Conservation (phyloP, 306 rosid species). For the Vigna unguiculata region DNA sequence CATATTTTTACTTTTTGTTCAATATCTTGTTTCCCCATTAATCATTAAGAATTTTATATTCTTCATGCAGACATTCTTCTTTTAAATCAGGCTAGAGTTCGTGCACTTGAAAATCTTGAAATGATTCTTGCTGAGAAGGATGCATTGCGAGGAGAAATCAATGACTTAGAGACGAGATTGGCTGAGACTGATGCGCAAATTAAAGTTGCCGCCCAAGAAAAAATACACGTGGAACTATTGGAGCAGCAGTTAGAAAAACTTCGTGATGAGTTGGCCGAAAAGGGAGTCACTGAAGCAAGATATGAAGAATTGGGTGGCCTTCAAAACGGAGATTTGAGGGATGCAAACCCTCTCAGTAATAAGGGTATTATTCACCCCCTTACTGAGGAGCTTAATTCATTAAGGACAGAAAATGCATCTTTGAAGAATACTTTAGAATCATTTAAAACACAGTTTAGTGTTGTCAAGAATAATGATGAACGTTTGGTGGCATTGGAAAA, state of each 20-base stretch:
- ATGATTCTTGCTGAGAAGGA: constrained; percentile 79
- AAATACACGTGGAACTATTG: constrained; percentile 67
- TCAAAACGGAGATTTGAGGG: constrained; percentile 40
- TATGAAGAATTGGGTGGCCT: constrained; percentile 47
- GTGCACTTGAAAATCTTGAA: constrained; percentile 79
- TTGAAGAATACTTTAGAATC: constrained; percentile 67
- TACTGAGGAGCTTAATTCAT: constrained; percentile 61
- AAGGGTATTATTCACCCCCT: constrained; percentile 51
- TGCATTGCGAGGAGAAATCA: constrained; percentile 75
- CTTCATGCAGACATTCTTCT: constrained; percentile 73
- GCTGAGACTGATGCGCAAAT: constrained; percentile 80
- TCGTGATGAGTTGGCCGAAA: constrained; percentile 56
- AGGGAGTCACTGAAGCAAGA: constrained; percentile 51
- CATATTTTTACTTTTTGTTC: constrained; percentile 19
- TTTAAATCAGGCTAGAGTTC: constrained; percentile 80
- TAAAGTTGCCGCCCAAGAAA: constrained; percentile 73
- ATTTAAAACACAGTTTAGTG: constrained; percentile 61
- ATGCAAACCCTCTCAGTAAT: constrained; percentile 41
- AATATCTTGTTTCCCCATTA: constrained; percentile 14
- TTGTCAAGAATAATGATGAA: constrained; percentile 60
- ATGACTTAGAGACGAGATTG: constrained; percentile 68
- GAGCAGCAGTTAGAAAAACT: constrained; percentile 69
- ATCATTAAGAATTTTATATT: constrained; percentile 38
- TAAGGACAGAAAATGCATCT: constrained; percentile 73
- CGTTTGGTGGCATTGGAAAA: constrained; percentile 72